Conservation (phyloP, 1,284 basidiomycete species). For the Puccinia novopanici region DNA sequence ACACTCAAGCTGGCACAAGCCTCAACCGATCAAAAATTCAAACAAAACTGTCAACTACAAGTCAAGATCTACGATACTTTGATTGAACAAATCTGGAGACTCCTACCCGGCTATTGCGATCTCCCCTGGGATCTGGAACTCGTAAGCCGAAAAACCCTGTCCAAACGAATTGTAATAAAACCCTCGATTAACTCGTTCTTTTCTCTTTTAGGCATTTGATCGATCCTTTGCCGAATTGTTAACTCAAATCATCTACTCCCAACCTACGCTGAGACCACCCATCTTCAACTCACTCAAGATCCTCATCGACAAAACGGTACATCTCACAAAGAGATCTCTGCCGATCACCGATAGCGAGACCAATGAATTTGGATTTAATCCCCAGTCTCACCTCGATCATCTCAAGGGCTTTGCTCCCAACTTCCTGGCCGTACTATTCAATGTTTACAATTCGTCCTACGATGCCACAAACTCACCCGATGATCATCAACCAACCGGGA, state of each 20-base stretch:
- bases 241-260: slow-evolving; percentile 84
- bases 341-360: background rate
- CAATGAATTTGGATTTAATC: slow-evolving; percentile 34
- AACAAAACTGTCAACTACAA: slow-evolving; percentile 64
- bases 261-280: slow-evolving; percentile 77
- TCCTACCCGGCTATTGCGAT: slow-evolving; percentile 69
- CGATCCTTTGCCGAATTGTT: slow-evolving; percentile 80
- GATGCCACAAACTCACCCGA: background rate
- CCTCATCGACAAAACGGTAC: slow-evolving; percentile 74
- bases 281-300: slow-evolving; percentile 78
- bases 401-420: slow-evolving; percentile 33
- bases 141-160: slow-evolving; percentile 54
- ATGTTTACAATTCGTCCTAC: slow-evolving; percentile 41
- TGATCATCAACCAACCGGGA: background rate
- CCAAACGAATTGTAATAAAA: background rate
- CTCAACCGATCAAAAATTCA: slow-evolving; percentile 60
- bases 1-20: slow-evolving; percentile 72
- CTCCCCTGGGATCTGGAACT: slow-evolving; percentile 75
- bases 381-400: slow-evolving; percentile 17
- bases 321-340: slow-evolving; percentile 40
- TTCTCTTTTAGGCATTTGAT: slow-evolving; percentile 66
- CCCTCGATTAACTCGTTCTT: background rate
- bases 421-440: slow-evolving; percentile 40
- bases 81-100: slow-evolving; percentile 85
- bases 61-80: slow-evolving; percentile 92